These are phyloP conservation scores for Gyromitra esculenta DNA, from an alignment of 2,329 filamentous ascomycete genomes.

Conservation along the genomic window DNA sequence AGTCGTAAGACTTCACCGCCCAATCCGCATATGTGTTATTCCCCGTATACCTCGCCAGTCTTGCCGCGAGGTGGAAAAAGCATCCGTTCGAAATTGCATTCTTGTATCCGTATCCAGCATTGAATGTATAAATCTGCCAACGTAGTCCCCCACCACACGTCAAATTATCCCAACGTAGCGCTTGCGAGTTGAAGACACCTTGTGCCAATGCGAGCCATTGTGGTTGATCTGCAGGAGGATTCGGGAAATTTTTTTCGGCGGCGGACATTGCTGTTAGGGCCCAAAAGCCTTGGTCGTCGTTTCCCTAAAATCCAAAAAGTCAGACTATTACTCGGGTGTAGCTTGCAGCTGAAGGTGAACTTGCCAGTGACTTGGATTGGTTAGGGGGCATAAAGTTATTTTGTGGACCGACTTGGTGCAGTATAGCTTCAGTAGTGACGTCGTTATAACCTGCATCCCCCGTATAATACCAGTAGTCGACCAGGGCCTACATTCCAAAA, in stretches of 20 bases:
- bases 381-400: constrained; percentile 70
- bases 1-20: constrained; percentile 72
- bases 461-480: constrained; percentile 77
- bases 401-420: constrained; percentile 69
- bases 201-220: constrained; percentile 83
- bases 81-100: constrained; percentile 70
- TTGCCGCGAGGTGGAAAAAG: constrained; percentile 66
- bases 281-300: constrained; percentile 78
- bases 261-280: constrained; percentile 74
- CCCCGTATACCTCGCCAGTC: constrained; percentile 63
- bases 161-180: constrained; percentile 73
- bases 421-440: constrained; percentile 68
- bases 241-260: constrained; percentile 71
- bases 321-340: constrained; percentile 4
- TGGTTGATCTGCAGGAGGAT: constrained; percentile 68
- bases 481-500: constrained; percentile 62
- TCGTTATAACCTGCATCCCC: constrained; percentile 72
- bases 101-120: constrained; percentile 72
- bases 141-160: constrained; percentile 78
- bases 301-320: constrained; percentile 65
- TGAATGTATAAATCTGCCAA: constrained; percentile 87
- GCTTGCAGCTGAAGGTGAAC: constrained; percentile 55
- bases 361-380: constrained; percentile 69
- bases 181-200: constrained; percentile 84
- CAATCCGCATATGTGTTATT: constrained; percentile 73